Base-by-base conservation (phyloP, 1,284 basidiomycete genomes). In the Mycosarcoma mackinlayi region DNA sequence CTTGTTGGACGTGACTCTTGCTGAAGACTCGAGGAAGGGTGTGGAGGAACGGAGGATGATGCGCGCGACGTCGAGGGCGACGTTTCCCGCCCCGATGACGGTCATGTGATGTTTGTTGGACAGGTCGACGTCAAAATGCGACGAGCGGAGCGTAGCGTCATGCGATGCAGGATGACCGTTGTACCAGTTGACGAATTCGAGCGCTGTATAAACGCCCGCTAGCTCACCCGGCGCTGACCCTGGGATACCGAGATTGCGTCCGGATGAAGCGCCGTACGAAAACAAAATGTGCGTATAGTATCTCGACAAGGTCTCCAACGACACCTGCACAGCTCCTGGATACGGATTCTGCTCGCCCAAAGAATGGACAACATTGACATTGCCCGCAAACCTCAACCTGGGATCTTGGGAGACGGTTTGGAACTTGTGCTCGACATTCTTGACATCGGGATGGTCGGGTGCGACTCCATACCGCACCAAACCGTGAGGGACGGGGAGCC, bases 381-480 rank as follows among this genome's bases (percentile, higher is more conserved):
- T 98, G 42, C 96, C 96, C 81, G 95, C 95, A 85, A 94, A 82
- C 10, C 69, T 59, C 38, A 82, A 57, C 21, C 79, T 60, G 1
- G 78, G 66, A 44, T 81, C 78, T 6, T 62, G 55, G 1, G 76
- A 73, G 21, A 80, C 75, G 89, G 38, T 25, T 7, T 94, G 92
- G 74, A 98, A 99, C 84, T 96, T 98, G 85, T 96, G 88, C 40
- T 92, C 93, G 84, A 94, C 97, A 83, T 99, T 99, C 94, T 97
- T 98, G 80, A 98, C 95, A 85, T 98, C 95, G 1, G 95, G 94
- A 84, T 99, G 96, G 84, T 98, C 96, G 35, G 96, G 95, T 9
- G 96, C 96, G 7, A 99, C 96, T 1, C 96, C 95, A 78, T 96
- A 98, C 37, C 96, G 86, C 1, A 95, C 94, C 0, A 98, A 87